phyloP scores from a whole-genome alignment of 345 rosid genomes.

The Heritiera littoralis region DNA sequence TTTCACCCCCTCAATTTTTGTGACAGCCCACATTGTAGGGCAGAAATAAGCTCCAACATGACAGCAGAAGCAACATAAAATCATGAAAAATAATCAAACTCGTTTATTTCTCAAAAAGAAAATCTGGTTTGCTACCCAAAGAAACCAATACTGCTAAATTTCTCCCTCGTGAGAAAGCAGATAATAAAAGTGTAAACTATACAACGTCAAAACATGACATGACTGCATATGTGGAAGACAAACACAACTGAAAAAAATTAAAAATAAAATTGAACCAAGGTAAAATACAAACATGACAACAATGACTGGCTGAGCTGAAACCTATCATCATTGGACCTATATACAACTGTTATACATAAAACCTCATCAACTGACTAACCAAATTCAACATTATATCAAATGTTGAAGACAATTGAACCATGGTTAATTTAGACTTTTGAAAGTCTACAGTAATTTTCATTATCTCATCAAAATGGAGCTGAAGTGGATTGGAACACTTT shows the following conservation, averaged over 20 bases:
- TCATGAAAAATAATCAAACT: not conserved
- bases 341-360: not conserved
- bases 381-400: not conserved
- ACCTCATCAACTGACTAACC: not conserved
- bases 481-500: not conserved
- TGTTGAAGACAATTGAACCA: not conserved
- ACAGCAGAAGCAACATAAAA: not conserved
- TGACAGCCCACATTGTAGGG: not conserved
- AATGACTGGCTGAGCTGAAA: not conserved
- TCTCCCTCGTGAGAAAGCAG: not conserved
- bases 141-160: not conserved
- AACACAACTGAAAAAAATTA: not conserved
- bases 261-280: not conserved
- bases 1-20: not conserved
- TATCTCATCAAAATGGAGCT: not conserved
- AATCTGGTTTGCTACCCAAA: not conserved
- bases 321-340: not conserved
- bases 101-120: not conserved
- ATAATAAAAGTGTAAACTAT: not conserved
- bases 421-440: not conserved
- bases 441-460: not conserved
- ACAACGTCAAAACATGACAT: not conserved
- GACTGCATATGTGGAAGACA: not conserved
- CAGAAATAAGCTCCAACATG: not conserved
- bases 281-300: not conserved